Percentiles rank a stretch among this genome's conserved stretches.
phyloP scores from a whole-genome alignment of 371 early-diverging fungal species.

The Syncephalastrum contaminatum region DNA sequence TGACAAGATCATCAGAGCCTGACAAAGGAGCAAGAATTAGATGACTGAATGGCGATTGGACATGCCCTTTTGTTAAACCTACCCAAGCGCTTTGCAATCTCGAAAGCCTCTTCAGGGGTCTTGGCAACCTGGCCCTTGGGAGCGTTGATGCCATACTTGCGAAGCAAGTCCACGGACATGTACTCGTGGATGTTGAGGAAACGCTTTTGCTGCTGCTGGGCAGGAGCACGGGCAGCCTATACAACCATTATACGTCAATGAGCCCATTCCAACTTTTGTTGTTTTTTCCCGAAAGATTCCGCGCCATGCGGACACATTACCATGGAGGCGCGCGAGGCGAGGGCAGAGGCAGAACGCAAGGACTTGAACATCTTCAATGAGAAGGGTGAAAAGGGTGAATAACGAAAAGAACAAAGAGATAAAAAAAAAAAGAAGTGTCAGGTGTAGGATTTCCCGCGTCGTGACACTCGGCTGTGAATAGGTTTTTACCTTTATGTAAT shows the following conservation, averaged over 20 bases:
- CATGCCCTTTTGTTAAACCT: no score
- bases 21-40: slow-evolving; percentile 7
- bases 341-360: slow-evolving; percentile 51
- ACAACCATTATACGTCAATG: slow-evolving; percentile 2
- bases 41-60: no score
- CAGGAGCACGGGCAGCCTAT: slow-evolving; percentile 51
- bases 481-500: slow-evolving; percentile 11
- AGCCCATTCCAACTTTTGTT: neutral
- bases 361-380: slow-evolving; percentile 65
- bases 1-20: slow-evolving; percentile 87
- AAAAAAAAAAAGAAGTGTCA: slow-evolving; percentile 7
- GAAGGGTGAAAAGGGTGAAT: slow-evolving; percentile 19
- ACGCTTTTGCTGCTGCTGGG: slow-evolving; percentile 75
- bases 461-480: slow-evolving; percentile 1
- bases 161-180: slow-evolving; percentile 88
- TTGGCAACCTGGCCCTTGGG: slow-evolving; percentile 91
- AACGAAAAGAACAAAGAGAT: slow-evolving; percentile 8
- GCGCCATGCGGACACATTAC: slow-evolving; percentile 29
- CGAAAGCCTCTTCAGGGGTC: slow-evolving; percentile 86
- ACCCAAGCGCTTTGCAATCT: slow-evolving; percentile 84
- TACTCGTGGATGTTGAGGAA: slow-evolving; percentile 97
- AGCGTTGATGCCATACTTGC: slow-evolving; percentile 88
- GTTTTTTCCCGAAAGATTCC: neutral
- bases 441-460: neutral
- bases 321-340: slow-evolving; percentile 52